A percentile compares a stretch with the other conserved stretches of the same genome.
These are phyloP conservation scores for Termitomyces sp. DNA, from an alignment of 768 basidiomycete genomes.

Conservation along the genomic window DNA sequence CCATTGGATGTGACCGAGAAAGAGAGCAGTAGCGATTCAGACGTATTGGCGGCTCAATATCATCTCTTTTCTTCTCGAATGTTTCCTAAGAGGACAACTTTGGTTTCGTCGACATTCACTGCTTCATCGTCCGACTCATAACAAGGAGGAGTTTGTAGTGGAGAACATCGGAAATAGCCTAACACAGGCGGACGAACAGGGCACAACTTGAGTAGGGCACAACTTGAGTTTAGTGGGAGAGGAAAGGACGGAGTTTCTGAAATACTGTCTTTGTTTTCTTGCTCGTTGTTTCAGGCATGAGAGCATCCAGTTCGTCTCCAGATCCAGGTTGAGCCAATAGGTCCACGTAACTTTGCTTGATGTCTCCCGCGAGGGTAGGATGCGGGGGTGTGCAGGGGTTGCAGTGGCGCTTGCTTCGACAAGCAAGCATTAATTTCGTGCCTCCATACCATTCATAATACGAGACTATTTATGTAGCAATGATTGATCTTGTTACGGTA, in stretches of 20 bases:
- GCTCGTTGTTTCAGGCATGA: conserved; percentile 37
- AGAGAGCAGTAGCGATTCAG: conserved; percentile 43
- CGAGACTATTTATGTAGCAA: conserved; percentile 18
- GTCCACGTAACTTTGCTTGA: conserved; percentile 34
- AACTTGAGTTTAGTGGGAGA: conserved; percentile 2
- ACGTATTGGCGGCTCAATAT: conserved; percentile 17
- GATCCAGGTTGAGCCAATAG: conserved; percentile 14
- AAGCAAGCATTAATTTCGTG: conserved; percentile 9
- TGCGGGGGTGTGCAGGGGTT: conserved; percentile 25
- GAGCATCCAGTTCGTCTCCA: conserved; percentile 25
- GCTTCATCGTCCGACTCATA: conserved; percentile 2
- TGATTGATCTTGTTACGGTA: conserved; percentile 20
- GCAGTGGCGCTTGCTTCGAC: conserved; percentile 20
- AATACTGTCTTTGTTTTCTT: conserved; percentile 34
- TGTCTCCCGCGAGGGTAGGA: conserved; percentile 33
- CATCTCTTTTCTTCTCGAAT: conserved; percentile 19
- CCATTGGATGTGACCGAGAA: conserved; percentile 49
- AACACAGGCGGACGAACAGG: conserved; percentile 13
- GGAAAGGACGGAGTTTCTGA: conserved; percentile 11
- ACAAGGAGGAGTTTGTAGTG: background rate
- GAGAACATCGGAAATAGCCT: background rate
- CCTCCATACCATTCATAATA: conserved; percentile 17
- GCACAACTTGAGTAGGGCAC: conserved; percentile 4
- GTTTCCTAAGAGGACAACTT: background rate
- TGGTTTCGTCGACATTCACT: conserved; percentile 10